Base-by-base conservation (phyloP, 1,284 basidiomycete genomes). In the Earliella scabrosa region DNA sequence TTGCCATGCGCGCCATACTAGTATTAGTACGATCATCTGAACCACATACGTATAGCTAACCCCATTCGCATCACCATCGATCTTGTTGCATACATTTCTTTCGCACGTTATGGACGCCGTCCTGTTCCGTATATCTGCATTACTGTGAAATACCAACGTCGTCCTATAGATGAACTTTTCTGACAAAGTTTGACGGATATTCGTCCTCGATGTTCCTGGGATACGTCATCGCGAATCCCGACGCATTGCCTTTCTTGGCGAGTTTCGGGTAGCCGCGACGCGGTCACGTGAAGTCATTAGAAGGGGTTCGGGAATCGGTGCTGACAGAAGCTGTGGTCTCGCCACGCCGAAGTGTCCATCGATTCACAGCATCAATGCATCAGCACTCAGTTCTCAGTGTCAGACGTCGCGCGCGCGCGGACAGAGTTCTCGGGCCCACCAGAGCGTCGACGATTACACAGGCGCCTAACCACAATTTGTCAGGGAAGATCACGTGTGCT, bases 401-500 rank as follows among this genome's bases (percentile, higher is more conserved):
- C n/a, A n/a, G n/a, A n/a, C n/a, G n/a, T n/a, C n/a, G n/a, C n/a
- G n/a, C n/a, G n/a, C n/a, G n/a, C n/a, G n/a, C n/a, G n/a, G n/a
- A n/a, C n/a, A n/a, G n/a, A n/a, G n/a, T n/a, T n/a, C n/a, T 21
- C 32, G 45, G 45, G 18, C 11, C 45, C 45, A 47, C 24, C 26
- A 10, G 41, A 29, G 29, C 41, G 21, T 24, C 47, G 56, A 58
- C 31, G 31, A 58, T 58, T 58, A 54, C 40, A 45, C 39, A 35
- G 46, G 55, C 55, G 59, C 59, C 23, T 38, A 27, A 7, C 3
- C 29, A 2, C 44, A 43, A 56, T 60, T 60, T 57, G 59, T 60
- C 44, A 60, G 59, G 41, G 27, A 0, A 26, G 2, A 34, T 60
- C 59, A 60, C 59, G 59, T 60, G 59, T 11, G 16, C 21, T 18